A percentile compares a stretch with the other conserved stretches of the same genome.
Evolutionary conservation across 352 stramenopile genomes (phyloP).

Genomic region (Globisporangium lucens): DNA sequence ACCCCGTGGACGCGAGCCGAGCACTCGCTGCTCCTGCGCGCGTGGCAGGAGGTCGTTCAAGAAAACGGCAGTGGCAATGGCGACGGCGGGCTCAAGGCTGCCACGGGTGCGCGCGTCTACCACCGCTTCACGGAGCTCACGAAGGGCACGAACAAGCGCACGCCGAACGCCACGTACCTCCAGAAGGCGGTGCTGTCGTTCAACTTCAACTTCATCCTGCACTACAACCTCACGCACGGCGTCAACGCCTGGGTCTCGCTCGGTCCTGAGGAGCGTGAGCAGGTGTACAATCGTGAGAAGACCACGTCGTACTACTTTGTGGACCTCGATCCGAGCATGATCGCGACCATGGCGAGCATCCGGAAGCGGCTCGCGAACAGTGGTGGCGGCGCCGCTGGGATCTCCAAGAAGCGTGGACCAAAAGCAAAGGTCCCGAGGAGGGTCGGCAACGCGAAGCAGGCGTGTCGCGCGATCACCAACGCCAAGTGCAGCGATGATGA

Average conservation of each 20-base stretch:
- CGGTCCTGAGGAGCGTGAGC: neutral
- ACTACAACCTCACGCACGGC: constrained; percentile 7
- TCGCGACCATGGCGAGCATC: neutral
- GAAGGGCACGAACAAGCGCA: neutral
- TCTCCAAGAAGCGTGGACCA: neutral
- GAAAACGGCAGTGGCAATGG: neutral
- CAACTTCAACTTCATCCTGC: constrained; percentile 14
- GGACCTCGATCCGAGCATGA: constrained; percentile 8
- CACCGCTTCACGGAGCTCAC: neutral
- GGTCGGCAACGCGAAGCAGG: neutral
- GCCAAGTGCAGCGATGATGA: neutral
- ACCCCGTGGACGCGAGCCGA: neutral
- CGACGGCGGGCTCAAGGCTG: neutral
- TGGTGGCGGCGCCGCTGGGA: neutral
- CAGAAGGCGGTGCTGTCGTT: constrained; percentile 3
- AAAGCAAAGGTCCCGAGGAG: neutral
- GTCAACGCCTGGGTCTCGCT: constrained; percentile 9
- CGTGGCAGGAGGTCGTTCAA: neutral
- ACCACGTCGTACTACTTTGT: constrained; percentile 8
- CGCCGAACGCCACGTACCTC: neutral
- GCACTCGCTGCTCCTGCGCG: constrained; percentile 5
- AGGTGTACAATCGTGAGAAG: constrained; percentile 8
- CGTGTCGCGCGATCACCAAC: neutral
- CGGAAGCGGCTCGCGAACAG: neutral
- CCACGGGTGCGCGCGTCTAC: neutral